A percentile compares a stretch with the other conserved stretches of the same genome.
Evolutionary conservation across 2,329 filamentous ascomycete genomes (phyloP).

Genomic region (Botrytis tulipae): DNA sequence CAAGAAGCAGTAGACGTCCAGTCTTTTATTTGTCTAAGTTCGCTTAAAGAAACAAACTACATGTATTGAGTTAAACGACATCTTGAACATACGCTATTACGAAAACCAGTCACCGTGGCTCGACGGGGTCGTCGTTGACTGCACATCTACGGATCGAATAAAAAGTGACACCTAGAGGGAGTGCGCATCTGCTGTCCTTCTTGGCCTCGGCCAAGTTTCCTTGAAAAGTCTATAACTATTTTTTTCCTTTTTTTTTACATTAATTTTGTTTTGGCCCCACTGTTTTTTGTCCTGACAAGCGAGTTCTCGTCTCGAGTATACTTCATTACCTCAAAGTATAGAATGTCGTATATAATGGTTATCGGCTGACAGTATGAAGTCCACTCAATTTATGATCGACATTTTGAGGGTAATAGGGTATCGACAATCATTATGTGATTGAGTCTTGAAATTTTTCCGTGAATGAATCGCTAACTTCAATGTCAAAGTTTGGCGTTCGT

Average conservation of each 20-base stretch:
- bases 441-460: not conserved
- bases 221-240: not conserved
- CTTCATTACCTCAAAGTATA: not conserved
- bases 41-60: accelerated
- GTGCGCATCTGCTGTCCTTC: not conserved
- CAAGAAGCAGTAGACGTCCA: not conserved
- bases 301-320: not conserved
- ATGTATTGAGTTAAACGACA: not conserved
- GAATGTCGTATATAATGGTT: not conserved
- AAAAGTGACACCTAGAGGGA: not conserved
- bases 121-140: not conserved
- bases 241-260: not conserved
- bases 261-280: not conserved
- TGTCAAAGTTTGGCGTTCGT: no score
- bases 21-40: not conserved
- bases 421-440: not conserved
- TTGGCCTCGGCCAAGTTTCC: not conserved
- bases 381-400: not conserved
- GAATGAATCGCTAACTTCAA: no score
- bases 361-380: not conserved
- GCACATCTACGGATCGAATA: not conserved
- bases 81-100: not conserved
- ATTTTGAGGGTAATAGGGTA: accelerated
- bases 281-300: not conserved
- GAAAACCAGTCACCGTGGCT: not conserved